phyloP scores from a whole-genome alignment of 2,329 filamentous ascomycete genomes.

The Fusarium sp. region DNA sequence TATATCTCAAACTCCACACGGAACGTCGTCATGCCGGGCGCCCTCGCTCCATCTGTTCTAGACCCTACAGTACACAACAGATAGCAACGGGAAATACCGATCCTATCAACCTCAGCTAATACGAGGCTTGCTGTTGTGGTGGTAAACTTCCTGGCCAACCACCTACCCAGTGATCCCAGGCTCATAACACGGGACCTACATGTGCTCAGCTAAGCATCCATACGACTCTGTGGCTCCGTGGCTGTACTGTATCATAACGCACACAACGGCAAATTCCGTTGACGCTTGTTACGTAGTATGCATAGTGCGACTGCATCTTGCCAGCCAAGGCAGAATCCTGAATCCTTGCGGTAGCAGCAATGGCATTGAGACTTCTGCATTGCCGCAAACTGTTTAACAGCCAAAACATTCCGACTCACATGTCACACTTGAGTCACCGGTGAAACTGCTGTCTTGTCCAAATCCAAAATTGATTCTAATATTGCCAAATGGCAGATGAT shows the following conservation, averaged over 20 bases:
- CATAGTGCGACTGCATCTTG: conserved; percentile 19
- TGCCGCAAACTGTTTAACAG: not conserved
- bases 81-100: conserved; percentile 30
- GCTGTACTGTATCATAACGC: conserved; percentile 5
- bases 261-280: conserved; percentile 23
- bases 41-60: conserved; percentile 18
- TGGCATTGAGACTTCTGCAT: not conserved
- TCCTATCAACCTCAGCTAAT: conserved; percentile 12
- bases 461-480: conserved; percentile 21
- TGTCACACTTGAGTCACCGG: not conserved
- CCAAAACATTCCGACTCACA: not conserved
- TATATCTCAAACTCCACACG: conserved; percentile 9
- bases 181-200: conserved; percentile 13
- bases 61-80: conserved; percentile 2
- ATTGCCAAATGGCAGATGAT: conserved; percentile 29
- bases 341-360: not conserved
- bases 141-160: conserved; percentile 30
- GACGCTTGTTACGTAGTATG: conserved; percentile 25
- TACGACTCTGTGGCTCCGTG: conserved; percentile 9
- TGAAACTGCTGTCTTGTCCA: not conserved
- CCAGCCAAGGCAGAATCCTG: conserved; percentile 29
- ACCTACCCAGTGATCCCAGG: not conserved
- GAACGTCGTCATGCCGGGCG: conserved; percentile 20
- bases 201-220: not conserved
- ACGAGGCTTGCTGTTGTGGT: conserved; percentile 23